Conservation (phyloP, 2,329 filamentous ascomycete genomes). For the Ascochyta viciae-villosae region DNA sequence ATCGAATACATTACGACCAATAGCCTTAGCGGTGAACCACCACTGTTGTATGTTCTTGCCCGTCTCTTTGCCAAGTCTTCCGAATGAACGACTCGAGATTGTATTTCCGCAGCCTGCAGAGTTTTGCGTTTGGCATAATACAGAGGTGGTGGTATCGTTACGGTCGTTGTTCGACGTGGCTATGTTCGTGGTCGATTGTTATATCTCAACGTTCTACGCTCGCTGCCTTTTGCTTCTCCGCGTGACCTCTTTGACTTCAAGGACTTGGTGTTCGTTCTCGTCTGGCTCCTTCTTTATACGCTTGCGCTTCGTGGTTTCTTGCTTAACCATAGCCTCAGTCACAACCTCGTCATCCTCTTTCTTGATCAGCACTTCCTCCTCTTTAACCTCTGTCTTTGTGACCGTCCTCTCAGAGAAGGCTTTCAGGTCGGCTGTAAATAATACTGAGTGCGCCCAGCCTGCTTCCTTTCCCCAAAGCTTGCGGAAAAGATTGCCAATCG, state of each 20-base stretch:
- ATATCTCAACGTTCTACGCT: neutral
- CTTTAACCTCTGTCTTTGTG: constrained; percentile 57
- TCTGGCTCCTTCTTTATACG: constrained; percentile 47
- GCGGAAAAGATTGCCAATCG: constrained; percentile 88
- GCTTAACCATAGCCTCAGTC: constrained; percentile 28
- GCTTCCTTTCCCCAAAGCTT: constrained; percentile 90
- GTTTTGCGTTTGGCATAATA: neutral
- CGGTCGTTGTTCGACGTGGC: neutral
- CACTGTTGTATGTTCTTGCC: too few species aligned
- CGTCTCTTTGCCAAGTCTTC: too few species aligned
- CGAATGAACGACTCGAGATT: neutral
- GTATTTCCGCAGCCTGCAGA: neutral
- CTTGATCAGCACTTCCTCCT: constrained; percentile 50
- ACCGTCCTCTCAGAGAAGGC: constrained; percentile 76
- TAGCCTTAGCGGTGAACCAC: too few species aligned
- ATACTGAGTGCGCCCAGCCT: constrained; percentile 95
- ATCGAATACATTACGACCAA: too few species aligned
- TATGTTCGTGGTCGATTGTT: neutral
- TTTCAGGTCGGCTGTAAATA: constrained; percentile 92
- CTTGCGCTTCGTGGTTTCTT: constrained; percentile 47
- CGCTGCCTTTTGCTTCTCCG: constrained; percentile 13
- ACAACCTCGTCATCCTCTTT: constrained; percentile 35
- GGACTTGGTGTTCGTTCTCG: constrained; percentile 47
- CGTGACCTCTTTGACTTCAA: constrained; percentile 47
- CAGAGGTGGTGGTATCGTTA: neutral